Percentiles rank a stretch among this genome's conserved stretches.
Conservation (phyloP, 2,329 filamentous ascomycete species). For the Dactylellina parvicollis region DNA sequence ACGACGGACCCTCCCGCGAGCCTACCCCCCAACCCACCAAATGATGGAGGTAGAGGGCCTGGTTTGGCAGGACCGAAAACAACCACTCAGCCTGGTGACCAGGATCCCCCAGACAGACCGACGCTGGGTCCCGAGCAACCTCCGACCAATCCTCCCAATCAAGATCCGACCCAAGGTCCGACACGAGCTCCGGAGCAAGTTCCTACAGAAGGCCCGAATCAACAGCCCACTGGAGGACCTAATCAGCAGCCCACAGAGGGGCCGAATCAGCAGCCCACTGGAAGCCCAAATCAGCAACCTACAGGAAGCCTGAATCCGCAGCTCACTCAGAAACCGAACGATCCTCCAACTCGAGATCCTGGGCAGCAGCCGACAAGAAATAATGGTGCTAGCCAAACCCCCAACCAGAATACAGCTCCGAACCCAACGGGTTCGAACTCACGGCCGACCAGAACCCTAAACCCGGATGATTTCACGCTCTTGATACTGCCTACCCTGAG, state of each 20-base stretch:
- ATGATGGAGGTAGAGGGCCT: background rate
- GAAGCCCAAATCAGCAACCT: too few relatives aligned
- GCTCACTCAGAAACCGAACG: background rate
- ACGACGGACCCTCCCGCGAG: background rate
- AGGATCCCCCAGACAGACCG: background rate
- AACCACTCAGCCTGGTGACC: background rate
- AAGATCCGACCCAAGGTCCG: background rate
- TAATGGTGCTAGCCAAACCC: background rate
- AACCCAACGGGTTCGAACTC: slow-evolving; percentile 10
- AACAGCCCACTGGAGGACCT: too few relatives aligned
- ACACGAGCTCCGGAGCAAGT: too few relatives aligned
- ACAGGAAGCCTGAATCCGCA: background rate
- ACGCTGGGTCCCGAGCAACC: background rate
- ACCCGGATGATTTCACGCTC: slow-evolving; percentile 27
- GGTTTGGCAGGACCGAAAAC: background rate
- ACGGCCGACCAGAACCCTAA: background rate
- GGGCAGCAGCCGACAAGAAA: background rate
- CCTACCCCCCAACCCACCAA: background rate
- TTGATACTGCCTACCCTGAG: background rate
- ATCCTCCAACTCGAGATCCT: background rate
- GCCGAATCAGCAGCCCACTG: background rate
- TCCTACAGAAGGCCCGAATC: too few relatives aligned
- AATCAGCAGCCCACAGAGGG: background rate
- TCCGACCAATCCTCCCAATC: background rate
- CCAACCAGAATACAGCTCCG: slow-evolving; percentile 16